Base-by-base conservation (phyloP, 345 rosid genomes). In the Abelmoschus esculentus region DNA sequence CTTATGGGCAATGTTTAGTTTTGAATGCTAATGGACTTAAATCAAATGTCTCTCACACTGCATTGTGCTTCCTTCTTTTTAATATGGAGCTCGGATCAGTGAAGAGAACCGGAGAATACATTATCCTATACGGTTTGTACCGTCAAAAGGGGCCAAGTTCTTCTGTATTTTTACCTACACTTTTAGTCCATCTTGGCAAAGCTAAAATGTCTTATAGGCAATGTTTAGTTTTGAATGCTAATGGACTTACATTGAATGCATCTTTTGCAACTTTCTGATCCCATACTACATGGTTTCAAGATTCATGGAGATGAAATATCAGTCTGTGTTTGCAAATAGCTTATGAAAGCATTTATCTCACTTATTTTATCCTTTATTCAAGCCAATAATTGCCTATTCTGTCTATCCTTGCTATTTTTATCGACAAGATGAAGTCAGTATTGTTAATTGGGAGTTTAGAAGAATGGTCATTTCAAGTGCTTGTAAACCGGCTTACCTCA, bases 21-120 rank as follows among this genome's bases (percentile, higher is more conserved):
- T 82, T 84, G 84, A 80, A 82, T 82, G 84, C 80, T 69, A 82
- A 78, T 78, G 84, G 84, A 82, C 81, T 68, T 34, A 58, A 11
- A 77, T 50, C 49, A 73, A 68, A 55, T 60, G 18, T 70, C 74
- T 69, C 47, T 63, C 73, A 63, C 15, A 42, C 67, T 2, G 75
- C 56, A 50, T 54, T 76, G 73, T 31, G 55, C 71, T 55, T 58
- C 53, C 46, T 17, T 18, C 57, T 19, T 22, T 32, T 44, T 58
- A 3, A n/a, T n/a, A 67, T 62, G 69, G 71, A 68, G 72, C 34
- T 76, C 78, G 71, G 75, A 76, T 77, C 71, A 66, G 78, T 78
- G 60, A 72, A 57, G 77, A 54, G 75, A 49, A 59, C 53, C 53
- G 2, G 53, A 49, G 74, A 72, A 61, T 68, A 78, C 66, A 79